These are phyloP conservation scores for Singerocomus inundabilis DNA, from an alignment of 1,284 basidiomycete genomes.

Conservation along the genomic window DNA sequence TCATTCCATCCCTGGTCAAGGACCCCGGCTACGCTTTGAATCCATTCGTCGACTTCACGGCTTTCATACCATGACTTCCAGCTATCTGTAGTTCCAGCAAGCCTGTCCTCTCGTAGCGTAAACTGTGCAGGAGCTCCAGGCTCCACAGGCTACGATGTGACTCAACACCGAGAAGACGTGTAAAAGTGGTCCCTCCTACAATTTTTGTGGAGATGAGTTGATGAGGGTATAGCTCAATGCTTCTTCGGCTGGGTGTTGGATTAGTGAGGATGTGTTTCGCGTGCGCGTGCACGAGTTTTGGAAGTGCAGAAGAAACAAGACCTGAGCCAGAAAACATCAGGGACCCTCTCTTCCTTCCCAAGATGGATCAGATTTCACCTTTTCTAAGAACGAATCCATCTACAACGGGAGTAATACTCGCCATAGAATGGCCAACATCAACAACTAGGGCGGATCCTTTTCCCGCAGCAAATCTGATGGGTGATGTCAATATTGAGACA, in stretches of 20 bases:
- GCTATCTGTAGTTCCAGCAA: constrained; percentile 70
- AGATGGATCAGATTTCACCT: constrained; percentile 48
- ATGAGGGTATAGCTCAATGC: constrained; percentile 73
- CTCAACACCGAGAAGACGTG: constrained; percentile 1
- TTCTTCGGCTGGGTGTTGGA: constrained; percentile 47
- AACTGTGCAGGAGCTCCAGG: constrained; percentile 59
- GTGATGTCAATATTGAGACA: constrained; percentile 11
- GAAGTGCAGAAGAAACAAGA: constrained; percentile 68
- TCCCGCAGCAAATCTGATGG: constrained; percentile 85
- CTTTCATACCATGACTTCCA: constrained; percentile 85
- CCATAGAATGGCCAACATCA: constrained; percentile 87
- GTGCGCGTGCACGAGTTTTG: constrained; percentile 73
- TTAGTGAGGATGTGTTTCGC: constrained; percentile 61
- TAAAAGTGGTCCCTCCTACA: constrained; percentile 27
- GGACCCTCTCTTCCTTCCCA: not conserved
- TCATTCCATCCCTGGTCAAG: constrained; percentile 88
- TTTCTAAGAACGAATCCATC: constrained; percentile 98
- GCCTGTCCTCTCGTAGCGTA: constrained; percentile 71
- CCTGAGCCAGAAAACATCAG: constrained; percentile 41
- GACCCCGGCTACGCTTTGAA: constrained; percentile 85
- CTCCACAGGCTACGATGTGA: constrained; percentile 55
- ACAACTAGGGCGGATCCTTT: constrained; percentile 95
- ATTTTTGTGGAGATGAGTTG: constrained; percentile 85
- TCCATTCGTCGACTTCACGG: constrained; percentile 90
- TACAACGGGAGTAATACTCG: constrained; percentile 92